These are phyloP conservation scores for Acacia melanoxylon DNA, from an alignment of 306 rosid species.

Conservation along the genomic window DNA sequence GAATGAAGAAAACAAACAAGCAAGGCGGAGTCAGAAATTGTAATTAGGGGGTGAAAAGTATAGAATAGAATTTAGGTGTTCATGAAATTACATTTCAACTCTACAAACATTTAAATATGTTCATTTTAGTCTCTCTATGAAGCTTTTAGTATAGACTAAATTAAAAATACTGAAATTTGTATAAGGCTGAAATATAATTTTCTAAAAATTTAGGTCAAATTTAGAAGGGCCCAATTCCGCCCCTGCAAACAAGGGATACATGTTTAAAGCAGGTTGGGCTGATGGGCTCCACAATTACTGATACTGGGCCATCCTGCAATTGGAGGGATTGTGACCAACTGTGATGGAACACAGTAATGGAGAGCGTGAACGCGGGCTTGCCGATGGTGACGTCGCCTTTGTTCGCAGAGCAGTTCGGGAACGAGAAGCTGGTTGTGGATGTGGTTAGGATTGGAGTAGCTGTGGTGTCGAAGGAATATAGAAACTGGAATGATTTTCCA, in stretches of 20 bases:
- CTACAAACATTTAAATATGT: no score
- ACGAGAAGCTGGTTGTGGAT: slow-evolving; percentile 19
- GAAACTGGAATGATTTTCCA: neutral
- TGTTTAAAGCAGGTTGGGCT: no score
- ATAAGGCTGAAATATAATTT: no score
- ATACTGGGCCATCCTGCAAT: slow-evolving; percentile 28
- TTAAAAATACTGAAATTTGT: no score
- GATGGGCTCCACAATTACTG: slow-evolving; percentile 44
- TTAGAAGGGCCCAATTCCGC: no score
- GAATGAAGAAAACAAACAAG: neutral
- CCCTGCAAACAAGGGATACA: slow-evolving; percentile 9
- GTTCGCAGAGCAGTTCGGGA: slow-evolving; percentile 41
- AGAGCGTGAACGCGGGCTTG: slow-evolving; percentile 39
- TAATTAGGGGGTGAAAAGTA: no score
- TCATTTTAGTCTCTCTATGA: no score
- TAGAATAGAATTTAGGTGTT: no score
- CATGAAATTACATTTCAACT: no score
- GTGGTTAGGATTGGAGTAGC: neutral
- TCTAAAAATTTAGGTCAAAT: no score
- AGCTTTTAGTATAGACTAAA: no score
- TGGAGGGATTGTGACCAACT: slow-evolving; percentile 38
- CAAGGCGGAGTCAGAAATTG: no score
- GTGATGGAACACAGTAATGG: slow-evolving; percentile 37
- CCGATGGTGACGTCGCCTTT: slow-evolving; percentile 44
- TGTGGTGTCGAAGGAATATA: neutral